A percentile compares a stretch with the other conserved stretches of the same genome.
These are phyloP conservation scores for Tricladium varicosporioides DNA, from an alignment of 2,329 filamentous ascomycete species.

Conservation along the genomic window DNA sequence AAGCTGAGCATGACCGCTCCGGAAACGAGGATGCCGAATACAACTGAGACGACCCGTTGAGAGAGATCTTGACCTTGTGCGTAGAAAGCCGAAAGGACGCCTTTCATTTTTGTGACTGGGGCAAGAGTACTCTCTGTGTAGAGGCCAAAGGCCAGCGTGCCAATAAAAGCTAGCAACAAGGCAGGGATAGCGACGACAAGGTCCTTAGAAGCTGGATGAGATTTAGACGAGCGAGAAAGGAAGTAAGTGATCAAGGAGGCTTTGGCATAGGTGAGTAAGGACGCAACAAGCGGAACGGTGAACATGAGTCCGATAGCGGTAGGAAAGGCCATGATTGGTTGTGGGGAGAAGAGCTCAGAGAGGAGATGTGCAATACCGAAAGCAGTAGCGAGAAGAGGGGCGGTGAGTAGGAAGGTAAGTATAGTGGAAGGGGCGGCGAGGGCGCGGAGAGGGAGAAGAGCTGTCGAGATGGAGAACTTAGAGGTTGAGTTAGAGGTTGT, in stretches of 20 bases:
- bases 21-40: conserved; percentile 20
- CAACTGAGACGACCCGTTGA: conserved; percentile 17
- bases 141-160: conserved; percentile 20
- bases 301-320: conserved; percentile 42
- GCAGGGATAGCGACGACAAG: conserved; percentile 10
- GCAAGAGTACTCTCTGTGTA: conserved; percentile 12
- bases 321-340: conserved; percentile 43
- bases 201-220: conserved; percentile 3
- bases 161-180: conserved; percentile 15
- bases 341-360: conserved; percentile 45
- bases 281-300: conserved; percentile 30
- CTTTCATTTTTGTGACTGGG: neutral
- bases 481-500: conserved; percentile 15
- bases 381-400: conserved; percentile 45
- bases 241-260: conserved; percentile 11
- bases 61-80: conserved; percentile 14
- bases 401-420: conserved; percentile 44
- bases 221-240: conserved; percentile 7
- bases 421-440: conserved; percentile 48
- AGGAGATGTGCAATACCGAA: conserved; percentile 48
- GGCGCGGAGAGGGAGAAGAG: conserved; percentile 43
- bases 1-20: conserved; percentile 9
- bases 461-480: conserved; percentile 27
- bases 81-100: conserved; percentile 9
- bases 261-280: conserved; percentile 17